Percentiles rank a stretch among this genome's conserved stretches.
Conservation (phyloP, 2,329 filamentous ascomycete species). For the Nannizziopsis barbatae region DNA sequence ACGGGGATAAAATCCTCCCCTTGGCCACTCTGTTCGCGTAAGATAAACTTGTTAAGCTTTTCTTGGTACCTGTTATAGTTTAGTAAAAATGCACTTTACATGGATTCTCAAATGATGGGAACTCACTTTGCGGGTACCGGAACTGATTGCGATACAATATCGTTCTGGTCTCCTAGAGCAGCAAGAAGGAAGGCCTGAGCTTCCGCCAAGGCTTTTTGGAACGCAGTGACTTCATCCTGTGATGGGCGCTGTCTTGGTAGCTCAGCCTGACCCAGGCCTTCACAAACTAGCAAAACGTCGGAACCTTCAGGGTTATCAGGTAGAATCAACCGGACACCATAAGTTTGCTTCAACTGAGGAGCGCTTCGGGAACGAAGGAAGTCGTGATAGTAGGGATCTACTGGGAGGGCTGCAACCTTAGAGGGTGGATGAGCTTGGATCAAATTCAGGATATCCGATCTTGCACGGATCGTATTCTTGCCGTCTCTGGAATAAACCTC, state of each 20-base stretch:
- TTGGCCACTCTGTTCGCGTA: constrained; percentile 44
- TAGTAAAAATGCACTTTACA: neutral
- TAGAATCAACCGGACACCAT: constrained; percentile 39
- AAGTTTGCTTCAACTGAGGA: constrained; percentile 31
- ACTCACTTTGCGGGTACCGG: constrained; percentile 44
- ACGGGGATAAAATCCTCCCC: constrained; percentile 44
- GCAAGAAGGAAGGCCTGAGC: constrained; percentile 47
- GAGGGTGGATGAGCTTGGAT: constrained; percentile 40
- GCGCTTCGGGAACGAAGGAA: constrained; percentile 34
- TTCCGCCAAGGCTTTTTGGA: constrained; percentile 47
- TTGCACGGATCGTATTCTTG: constrained; percentile 54
- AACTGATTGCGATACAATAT: constrained; percentile 45
- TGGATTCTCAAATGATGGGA: too few species aligned
- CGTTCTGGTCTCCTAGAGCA: constrained; percentile 44
- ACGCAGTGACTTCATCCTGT: constrained; percentile 43
- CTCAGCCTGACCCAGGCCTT: constrained; percentile 27
- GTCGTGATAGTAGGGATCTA: constrained; percentile 41
- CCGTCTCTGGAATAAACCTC: constrained; percentile 78
- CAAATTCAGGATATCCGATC: constrained; percentile 40
- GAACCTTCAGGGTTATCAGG: constrained; percentile 35
- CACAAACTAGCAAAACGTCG: constrained; percentile 40
- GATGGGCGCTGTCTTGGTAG: constrained; percentile 38
- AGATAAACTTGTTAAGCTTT: constrained; percentile 50
- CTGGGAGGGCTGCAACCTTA: constrained; percentile 33
- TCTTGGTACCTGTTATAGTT: constrained; percentile 44